Percentiles rank a stretch among this genome's conserved stretches.
Conservation (phyloP, 1,139 yeast species). For the Suhomyces coccinellae region DNA sequence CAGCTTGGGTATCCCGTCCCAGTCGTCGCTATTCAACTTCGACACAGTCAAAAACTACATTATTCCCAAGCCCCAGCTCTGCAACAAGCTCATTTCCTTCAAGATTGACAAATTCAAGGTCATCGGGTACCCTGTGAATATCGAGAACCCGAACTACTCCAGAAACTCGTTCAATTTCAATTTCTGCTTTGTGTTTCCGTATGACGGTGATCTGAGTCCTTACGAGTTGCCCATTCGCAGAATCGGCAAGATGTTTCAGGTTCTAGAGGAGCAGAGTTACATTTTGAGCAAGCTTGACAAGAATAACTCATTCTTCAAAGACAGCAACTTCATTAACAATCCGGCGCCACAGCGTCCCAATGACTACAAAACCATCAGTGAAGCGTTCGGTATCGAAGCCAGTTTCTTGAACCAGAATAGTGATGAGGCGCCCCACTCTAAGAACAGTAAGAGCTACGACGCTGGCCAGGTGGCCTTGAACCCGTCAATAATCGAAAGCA, state of each 20-base stretch:
- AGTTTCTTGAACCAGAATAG: constrained; percentile 5
- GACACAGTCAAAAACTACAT: constrained; percentile 86
- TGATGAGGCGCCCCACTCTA: not conserved
- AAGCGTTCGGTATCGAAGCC: constrained; percentile 12
- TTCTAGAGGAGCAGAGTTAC: constrained; percentile 85
- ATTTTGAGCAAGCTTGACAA: constrained; percentile 59
- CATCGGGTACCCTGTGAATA: constrained; percentile 88
- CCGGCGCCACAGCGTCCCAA: not conserved
- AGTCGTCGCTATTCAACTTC: constrained; percentile 62
- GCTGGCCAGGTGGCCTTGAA: constrained; percentile 5
- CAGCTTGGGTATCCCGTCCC: not conserved
- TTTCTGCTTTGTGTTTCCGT: constrained; percentile 87
- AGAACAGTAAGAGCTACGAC: not conserved
- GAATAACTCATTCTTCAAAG: constrained; percentile 38
- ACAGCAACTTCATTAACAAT: constrained; percentile 7
- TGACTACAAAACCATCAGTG: constrained; percentile 2
- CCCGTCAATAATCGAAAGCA: constrained; percentile 12
- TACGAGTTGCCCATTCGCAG: constrained; percentile 84
- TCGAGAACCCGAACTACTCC: constrained; percentile 72
- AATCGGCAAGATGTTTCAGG: constrained; percentile 85
- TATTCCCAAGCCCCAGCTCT: constrained; percentile 89
- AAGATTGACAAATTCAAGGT: constrained; percentile 71
- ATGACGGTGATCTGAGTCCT: constrained; percentile 77
- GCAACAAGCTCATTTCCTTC: constrained; percentile 76
- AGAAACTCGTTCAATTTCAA: constrained; percentile 92